phyloP scores from a whole-genome alignment of 495 filamentous ascomycete species.

The Penicillium silybi region DNA sequence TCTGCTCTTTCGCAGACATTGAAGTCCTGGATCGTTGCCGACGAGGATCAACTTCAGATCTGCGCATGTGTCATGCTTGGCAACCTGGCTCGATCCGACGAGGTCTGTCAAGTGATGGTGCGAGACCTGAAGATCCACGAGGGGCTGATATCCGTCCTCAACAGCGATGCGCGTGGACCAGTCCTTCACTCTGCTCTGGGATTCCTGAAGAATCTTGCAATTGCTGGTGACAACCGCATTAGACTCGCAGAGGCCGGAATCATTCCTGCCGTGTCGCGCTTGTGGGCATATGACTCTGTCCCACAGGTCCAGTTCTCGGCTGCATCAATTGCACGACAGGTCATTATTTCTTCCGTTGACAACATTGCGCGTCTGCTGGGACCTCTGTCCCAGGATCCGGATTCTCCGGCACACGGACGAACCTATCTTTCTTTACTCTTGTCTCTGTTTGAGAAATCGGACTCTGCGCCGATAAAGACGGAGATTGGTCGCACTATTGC shows the following conservation, averaged over 20 bases:
- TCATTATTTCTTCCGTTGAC: constrained; percentile 53
- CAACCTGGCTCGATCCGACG: constrained; percentile 72
- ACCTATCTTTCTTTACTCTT: constrained; percentile 61
- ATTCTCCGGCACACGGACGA: constrained; percentile 35
- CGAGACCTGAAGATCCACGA: constrained; percentile 49
- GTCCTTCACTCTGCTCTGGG: constrained; percentile 64
- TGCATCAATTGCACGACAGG: constrained; percentile 61
- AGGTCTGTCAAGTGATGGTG: constrained; percentile 55
- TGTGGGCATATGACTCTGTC: constrained; percentile 58
- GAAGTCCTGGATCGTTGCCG: constrained; percentile 47
- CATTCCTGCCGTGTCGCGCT: constrained; percentile 49
- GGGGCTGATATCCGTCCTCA: constrained; percentile 52
- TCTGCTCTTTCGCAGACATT: constrained; percentile 49
- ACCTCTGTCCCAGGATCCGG: constrained; percentile 32
- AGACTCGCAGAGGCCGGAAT: constrained; percentile 53
- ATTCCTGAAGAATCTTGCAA: constrained; percentile 78
- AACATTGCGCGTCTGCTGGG: constrained; percentile 53
- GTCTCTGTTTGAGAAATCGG: constrained; percentile 53
- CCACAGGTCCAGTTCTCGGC: constrained; percentile 69
- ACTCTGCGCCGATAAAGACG: constrained; percentile 62
- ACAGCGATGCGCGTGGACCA: constrained; percentile 39
- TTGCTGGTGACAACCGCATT: constrained; percentile 59
- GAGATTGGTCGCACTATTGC: constrained; percentile 67
- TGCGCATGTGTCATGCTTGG: constrained; percentile 73
- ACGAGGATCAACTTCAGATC: constrained; percentile 59